Evolutionary conservation across 345 rosid species (phyloP).

Genomic region (Mangifera indica): DNA sequence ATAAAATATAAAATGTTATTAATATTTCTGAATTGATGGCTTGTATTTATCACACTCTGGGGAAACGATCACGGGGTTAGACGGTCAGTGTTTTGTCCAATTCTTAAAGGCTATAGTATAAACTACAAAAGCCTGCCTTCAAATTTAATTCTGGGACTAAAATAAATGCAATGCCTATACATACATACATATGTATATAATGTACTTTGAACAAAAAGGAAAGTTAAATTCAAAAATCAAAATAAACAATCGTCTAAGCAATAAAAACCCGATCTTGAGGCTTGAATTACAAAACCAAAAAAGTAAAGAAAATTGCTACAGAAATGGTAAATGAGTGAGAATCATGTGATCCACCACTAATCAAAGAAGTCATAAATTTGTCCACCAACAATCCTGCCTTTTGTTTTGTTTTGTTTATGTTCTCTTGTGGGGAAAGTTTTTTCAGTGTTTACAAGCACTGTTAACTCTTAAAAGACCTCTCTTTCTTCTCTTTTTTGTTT

Average conservation of each 20-base stretch:
- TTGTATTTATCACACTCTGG: neutral
- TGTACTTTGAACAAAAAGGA: neutral
- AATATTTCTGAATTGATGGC: no score
- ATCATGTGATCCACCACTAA: slow-evolving; percentile 63
- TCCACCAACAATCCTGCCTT: slow-evolving; percentile 26
- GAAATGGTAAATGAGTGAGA: slow-evolving; percentile 38
- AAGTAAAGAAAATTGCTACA: slow-evolving; percentile 8
- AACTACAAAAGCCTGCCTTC: neutral
- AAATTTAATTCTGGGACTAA: slow-evolving; percentile 8
- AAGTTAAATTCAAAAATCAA: slow-evolving; percentile 3
- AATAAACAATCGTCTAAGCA: neutral
- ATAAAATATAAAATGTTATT: no score
- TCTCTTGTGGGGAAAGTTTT: neutral
- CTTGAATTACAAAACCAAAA: slow-evolving; percentile 11
- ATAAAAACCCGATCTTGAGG: slow-evolving; percentile 9
- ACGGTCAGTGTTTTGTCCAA: neutral
- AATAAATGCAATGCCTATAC: slow-evolving; percentile 5
- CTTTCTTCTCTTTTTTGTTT: slow-evolving; percentile 5
- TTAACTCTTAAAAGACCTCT: neutral
- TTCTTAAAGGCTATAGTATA: neutral
- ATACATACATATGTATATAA: neutral
- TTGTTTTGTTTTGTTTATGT: neutral
- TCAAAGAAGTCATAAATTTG: slow-evolving; percentile 28
- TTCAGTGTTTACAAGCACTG: neutral
- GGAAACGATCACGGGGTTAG: neutral